Base-by-base conservation (phyloP, 2,329 filamentous ascomycete genomes). In the Arthrobotrys pseudoclavata region DNA sequence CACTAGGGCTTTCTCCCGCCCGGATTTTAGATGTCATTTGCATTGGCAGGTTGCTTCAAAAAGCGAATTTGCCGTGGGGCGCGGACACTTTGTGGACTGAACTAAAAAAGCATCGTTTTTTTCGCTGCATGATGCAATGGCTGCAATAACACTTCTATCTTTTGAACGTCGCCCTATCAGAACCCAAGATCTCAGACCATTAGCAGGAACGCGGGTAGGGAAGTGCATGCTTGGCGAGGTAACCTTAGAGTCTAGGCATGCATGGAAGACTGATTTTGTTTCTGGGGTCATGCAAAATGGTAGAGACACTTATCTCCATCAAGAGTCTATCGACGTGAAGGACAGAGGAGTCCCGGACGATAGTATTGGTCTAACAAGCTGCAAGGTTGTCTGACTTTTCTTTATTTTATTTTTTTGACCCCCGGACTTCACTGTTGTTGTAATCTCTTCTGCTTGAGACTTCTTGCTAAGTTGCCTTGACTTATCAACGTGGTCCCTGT, bases 91-190 rank as follows among this genome's bases (percentile, higher is more conserved):
- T 42, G 34, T 10, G 20, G 20, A 26, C 20, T 18, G 29, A 37
- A 69, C 31, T 18, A 45, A 64, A 40, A 40, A 34, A 60, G 22
- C 37, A 60, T 22, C 34, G 3, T 37, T 63, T 34, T 61, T 40
- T 50, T 50, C 22, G 48, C 52, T 74, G 69, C 69, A 68, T 74
- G 62, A 74, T 74, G 69, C 69, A 67, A 74, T 74, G 66, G 31
- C 50, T 48, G 18, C 24, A 48, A 63, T 47, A 34, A 48, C 60
- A 50, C 47, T 34, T 18, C 42, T 48, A 63, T n/a, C 26, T 63
- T 13, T 34, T 20, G 15, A 24, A 20, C 15, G 47, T 50, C 57
- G 57, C 48, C 67, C 68, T 71, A 71, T 71, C 68, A 66, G 40
- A 66, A 20, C 31, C n/a, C 60, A 72, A 18, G 60, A 57, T 62